Conservation (phyloP, 208 protist genomes). For the Leishmania arabica region DNA sequence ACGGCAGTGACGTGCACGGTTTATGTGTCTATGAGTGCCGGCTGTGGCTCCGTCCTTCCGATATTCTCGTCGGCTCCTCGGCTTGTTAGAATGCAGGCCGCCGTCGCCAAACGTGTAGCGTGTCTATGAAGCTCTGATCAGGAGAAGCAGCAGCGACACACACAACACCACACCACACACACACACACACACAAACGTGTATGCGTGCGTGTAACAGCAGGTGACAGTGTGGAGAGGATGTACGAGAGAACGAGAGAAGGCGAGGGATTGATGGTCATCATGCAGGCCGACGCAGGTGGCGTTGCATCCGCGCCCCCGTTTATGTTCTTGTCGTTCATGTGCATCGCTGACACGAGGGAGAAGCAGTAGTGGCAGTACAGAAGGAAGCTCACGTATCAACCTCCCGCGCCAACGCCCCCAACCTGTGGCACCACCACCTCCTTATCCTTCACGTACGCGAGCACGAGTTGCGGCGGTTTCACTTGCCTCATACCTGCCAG, state of each 20-base stretch:
- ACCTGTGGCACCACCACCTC: not conserved
- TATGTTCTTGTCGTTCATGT: not conserved
- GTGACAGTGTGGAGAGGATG: conserved; percentile 2
- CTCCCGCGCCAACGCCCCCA: not conserved
- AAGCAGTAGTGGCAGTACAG: not conserved
- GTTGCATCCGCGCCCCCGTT: not conserved
- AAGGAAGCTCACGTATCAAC: not conserved
- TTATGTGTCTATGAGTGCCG: not conserved
- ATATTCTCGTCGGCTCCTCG: not conserved
- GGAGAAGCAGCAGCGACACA: not conserved
- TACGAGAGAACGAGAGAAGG: not conserved
- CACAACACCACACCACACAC: too few relatives aligned
- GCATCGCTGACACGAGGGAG: not conserved
- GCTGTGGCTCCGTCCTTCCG: not conserved
- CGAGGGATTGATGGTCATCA: not conserved
- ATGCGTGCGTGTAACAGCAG: not conserved
- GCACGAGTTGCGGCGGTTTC: too few relatives aligned
- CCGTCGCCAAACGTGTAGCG: not conserved
- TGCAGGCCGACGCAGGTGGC: not conserved
- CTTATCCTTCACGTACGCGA: not conserved
- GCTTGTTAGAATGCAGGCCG: not conserved
- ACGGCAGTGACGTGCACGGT: not conserved
- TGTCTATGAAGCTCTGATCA: not conserved
- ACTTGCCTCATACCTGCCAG: not conserved
- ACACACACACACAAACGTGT: not conserved